A percentile compares a stretch with the other conserved stretches of the same genome.
Evolutionary conservation across 2,329 filamentous ascomycete species (phyloP).

Genomic region (Aspergillus unguis): DNA sequence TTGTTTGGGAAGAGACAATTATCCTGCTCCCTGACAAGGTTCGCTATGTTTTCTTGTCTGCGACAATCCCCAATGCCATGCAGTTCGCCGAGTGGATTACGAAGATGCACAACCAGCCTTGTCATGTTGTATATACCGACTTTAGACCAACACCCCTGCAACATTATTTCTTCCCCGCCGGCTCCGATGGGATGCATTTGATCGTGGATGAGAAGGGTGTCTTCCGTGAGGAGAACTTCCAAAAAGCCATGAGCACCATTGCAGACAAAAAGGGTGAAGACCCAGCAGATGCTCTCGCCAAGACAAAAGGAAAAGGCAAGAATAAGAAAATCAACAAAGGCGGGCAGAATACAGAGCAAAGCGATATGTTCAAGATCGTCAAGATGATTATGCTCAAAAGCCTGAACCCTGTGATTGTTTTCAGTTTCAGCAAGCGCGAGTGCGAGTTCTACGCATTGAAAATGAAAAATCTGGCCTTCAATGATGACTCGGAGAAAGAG

Average conservation of each 20-base stretch:
- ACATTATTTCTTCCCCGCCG: constrained; percentile 95
- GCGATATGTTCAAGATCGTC: constrained; percentile 95
- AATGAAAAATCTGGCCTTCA: constrained; percentile 85
- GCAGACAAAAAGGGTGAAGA: constrained; percentile 84
- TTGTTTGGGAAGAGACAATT: constrained; percentile 99
- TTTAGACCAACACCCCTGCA: constrained; percentile 95
- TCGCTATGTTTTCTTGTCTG: constrained; percentile 95
- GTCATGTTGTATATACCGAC: constrained; percentile 98
- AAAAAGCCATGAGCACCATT: constrained; percentile 88
- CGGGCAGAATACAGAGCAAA: constrained; percentile 60
- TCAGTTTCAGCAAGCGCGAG: constrained; percentile 98
- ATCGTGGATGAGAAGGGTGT: constrained; percentile 95
- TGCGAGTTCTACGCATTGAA: constrained; percentile 87
- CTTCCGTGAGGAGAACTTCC: constrained; percentile 96
- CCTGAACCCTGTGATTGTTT: constrained; percentile 97
- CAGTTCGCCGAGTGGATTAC: constrained; percentile 99
- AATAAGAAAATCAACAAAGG: constrained; percentile 91
- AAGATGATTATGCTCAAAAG: constrained; percentile 98
- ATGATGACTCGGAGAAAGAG: constrained; percentile 90
- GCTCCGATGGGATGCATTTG: constrained; percentile 87
- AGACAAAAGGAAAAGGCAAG: constrained; percentile 81
- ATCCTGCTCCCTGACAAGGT: constrained; percentile 98
- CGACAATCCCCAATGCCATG: constrained; percentile 97
- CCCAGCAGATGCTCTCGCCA: constrained; percentile 72
- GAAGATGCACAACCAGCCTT: constrained; percentile 95